Conservation (phyloP, 345 rosid species). For the Durio zibethinus region DNA sequence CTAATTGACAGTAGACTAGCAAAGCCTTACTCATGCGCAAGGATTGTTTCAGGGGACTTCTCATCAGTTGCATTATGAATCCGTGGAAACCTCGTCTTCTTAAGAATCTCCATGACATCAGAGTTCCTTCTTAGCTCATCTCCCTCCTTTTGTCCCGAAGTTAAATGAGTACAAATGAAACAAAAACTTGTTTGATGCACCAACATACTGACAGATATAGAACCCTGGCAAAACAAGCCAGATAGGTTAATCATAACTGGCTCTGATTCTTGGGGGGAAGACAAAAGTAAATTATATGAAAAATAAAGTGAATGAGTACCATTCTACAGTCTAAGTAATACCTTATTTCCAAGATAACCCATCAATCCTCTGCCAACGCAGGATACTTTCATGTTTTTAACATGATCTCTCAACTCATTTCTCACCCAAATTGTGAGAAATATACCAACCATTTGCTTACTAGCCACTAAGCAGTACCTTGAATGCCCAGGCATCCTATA, state of each 20-base stretch:
- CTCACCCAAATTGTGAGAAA: constrained; percentile 94
- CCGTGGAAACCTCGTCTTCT: constrained; percentile 90
- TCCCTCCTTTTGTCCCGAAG: constrained; percentile 97
- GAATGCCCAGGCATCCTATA: constrained; percentile 65
- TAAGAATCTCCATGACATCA: constrained; percentile 95
- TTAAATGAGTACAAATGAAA: constrained; percentile 87
- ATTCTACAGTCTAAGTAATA: constrained; percentile 20
- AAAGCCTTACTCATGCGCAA: constrained; percentile 82
- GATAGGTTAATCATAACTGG: background rate
- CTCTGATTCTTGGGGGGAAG: constrained; percentile 8
- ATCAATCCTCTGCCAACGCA: constrained; percentile 96
- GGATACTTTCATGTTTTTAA: constrained; percentile 91
- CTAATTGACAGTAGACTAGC: constrained; percentile 9
- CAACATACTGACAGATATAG: constrained; percentile 91
- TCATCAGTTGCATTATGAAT: constrained; percentile 51
- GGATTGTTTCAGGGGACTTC: constrained; percentile 91
- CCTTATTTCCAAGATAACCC: constrained; percentile 99
- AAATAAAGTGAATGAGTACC: constrained; percentile 6
- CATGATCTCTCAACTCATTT: constrained; percentile 78
- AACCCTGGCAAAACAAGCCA: constrained; percentile 62
- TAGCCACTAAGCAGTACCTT: constrained; percentile 81
- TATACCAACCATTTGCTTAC: constrained; percentile 98
- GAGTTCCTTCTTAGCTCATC: constrained; percentile 88
- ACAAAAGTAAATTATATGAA: background rate
- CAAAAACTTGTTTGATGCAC: constrained; percentile 93